Base-by-base conservation (phyloP, 768 basidiomycete species). In the Lentinula raphanica region DNA sequence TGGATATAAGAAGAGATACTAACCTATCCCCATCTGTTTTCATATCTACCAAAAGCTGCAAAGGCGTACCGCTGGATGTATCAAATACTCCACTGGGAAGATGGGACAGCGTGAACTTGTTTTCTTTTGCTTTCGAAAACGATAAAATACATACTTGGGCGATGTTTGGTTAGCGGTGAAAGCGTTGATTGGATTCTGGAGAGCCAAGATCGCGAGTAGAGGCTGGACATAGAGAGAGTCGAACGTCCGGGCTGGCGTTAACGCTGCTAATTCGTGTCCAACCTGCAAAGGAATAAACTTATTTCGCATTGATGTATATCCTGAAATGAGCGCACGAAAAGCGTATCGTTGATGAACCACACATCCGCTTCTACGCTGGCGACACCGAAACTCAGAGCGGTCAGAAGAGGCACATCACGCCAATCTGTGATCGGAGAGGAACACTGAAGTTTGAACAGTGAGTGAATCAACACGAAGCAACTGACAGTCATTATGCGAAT, bases 401-500 rank as follows among this genome's bases (percentile, higher is more conserved):
- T 73, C 9, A 80, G 66, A 21, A 81, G 67, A 4, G 81, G 79
- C 7, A 80, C 79, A 60, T 81, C 76, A 19, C 80, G 71, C 79
- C 79, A 81, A 64, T 83, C 80, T 81, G 29, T 38, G 9, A 11
- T 21, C 9, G 8, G 13, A 8, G 32, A 8, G 13, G 32, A 35
- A 8, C 13, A 13, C 32, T 2, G 32, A 35, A 15, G n/a, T 11
- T 36, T 9, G 23, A 32, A 9, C 19, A 32, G 19, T 38, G 6
- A 50, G 28, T 12, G 29, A 11, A 38, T 28, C 25, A 44, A 32
- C 17, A 23, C 42, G 42, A 51, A 32, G 46, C 36, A 54, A 64
- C 72, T 61, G 59, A 81, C 81, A 82, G 58, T 82, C 79, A 60
- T 83, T 82, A 63, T 83, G 80, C 0, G 80, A 81, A 63, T 82